These are phyloP conservation scores for Tolypocladium tundrense DNA, from an alignment of 2,329 filamentous ascomycete genomes.

Conservation along the genomic window DNA sequence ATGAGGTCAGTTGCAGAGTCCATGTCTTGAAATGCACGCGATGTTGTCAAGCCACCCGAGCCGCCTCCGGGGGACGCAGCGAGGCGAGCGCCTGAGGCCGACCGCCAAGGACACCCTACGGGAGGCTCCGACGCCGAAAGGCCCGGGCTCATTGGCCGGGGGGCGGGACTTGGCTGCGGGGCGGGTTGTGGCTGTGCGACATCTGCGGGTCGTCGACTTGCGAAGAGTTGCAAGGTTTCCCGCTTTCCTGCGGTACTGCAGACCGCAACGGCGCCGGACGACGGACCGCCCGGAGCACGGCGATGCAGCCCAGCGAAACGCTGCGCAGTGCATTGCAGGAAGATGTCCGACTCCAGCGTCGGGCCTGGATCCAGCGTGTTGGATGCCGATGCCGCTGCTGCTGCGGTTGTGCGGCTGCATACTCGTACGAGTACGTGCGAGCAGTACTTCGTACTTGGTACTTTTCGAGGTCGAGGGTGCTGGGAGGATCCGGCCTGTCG, in stretches of 20 bases:
- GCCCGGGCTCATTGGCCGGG: not conserved
- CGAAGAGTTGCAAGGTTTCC: not conserved
- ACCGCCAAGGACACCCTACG: not conserved
- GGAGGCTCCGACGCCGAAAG: not conserved
- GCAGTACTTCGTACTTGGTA: too few species aligned
- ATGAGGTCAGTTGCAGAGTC: not conserved
- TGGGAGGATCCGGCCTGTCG: not conserved
- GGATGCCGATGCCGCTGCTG: not conserved
- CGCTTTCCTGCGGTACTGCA: not conserved
- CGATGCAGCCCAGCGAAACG: not conserved
- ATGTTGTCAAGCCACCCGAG: not conserved
- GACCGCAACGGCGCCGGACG: not conserved
- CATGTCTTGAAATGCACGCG: too few species aligned
- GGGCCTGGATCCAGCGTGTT: too few species aligned
- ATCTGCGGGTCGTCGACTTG: not conserved
- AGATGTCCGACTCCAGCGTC: too few species aligned
- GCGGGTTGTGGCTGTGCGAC: not conserved
- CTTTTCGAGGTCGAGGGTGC: not conserved
- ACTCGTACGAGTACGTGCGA: too few species aligned
- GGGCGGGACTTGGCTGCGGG: not conserved
- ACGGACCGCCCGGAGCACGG: not conserved
- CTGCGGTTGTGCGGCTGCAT: not conserved
- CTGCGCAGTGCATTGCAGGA: not conserved
- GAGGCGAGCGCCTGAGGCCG: not conserved
- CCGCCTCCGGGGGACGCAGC: not conserved